phyloP scores from a whole-genome alignment of 1,139 yeast genomes.

The Yamadazyma triangularis region DNA sequence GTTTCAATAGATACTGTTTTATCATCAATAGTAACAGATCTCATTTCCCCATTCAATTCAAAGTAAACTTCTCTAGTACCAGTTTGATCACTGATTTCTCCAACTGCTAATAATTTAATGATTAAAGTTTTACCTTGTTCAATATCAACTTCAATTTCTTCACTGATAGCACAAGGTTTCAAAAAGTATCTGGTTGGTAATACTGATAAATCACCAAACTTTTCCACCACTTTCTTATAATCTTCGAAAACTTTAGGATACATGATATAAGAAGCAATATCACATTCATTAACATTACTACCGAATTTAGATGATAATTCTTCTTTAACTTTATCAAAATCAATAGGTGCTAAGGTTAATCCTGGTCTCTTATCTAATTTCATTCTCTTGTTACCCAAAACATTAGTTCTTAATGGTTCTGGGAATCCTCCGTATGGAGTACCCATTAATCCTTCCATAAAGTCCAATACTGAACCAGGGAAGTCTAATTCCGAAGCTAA shows the following conservation, averaged over 20 bases:
- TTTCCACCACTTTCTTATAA: conserved; percentile 66
- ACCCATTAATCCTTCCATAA: conserved; percentile 99
- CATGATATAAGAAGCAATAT: conserved; percentile 94
- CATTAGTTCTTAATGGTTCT: conserved; percentile 90
- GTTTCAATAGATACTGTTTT: conserved; percentile 81
- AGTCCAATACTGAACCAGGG: conserved; percentile 97
- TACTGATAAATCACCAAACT: conserved; percentile 89
- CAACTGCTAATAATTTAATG: conserved; percentile 86
- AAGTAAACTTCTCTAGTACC: conserved; percentile 96
- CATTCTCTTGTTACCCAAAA: conserved; percentile 80
- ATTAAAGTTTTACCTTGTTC: conserved; percentile 94
- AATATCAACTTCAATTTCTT: conserved; percentile 83
- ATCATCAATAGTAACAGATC: conserved; percentile 91
- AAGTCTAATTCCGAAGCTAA: conserved; percentile 89
- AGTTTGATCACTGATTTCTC: conserved; percentile 78
- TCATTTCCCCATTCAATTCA: conserved; percentile 96
- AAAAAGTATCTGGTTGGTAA: conserved; percentile 89
- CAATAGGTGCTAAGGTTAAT: conserved; percentile 76
- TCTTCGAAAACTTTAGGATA: conserved; percentile 96
- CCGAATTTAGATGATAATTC: conserved; percentile 67
- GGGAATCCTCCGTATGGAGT: conserved; percentile 99
- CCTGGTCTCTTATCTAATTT: conserved; percentile 91
- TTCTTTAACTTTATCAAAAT: conserved; percentile 63
- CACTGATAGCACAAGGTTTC: conserved; percentile 80
- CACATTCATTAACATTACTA: conserved; percentile 66